Evolutionary conservation across 2,329 filamentous ascomycete genomes (phyloP).

Genomic region (Penicillium sp.): DNA sequence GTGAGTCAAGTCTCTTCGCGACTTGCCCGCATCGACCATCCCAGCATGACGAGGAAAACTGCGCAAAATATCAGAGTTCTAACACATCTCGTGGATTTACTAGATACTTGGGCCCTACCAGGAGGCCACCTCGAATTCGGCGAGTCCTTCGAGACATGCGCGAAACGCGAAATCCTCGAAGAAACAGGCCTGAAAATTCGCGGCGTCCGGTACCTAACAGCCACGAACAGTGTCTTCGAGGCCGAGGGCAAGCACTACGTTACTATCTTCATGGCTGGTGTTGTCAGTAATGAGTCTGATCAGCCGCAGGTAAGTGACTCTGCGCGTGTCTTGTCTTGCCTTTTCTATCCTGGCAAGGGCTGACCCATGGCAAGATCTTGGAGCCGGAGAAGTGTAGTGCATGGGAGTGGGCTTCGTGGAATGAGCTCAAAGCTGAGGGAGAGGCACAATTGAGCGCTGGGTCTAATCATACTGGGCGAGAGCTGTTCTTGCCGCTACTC

Average conservation of each 20-base stretch:
- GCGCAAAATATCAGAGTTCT: background rate
- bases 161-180: slow-evolving; percentile 67
- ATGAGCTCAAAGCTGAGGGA: slow-evolving; percentile 45
- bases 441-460: slow-evolving; percentile 33
- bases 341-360: background rate
- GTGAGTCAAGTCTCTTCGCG: slow-evolving; percentile 29
- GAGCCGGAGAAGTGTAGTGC: slow-evolving; percentile 58
- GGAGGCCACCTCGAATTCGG: slow-evolving; percentile 75
- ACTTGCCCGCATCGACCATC: background rate
- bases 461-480: slow-evolving; percentile 28
- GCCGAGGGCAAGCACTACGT: slow-evolving; percentile 69
- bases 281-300: slow-evolving; percentile 50
- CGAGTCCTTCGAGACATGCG: slow-evolving; percentile 65
- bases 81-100: background rate
- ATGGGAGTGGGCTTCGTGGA: slow-evolving; percentile 59
- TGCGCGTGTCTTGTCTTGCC: background rate
- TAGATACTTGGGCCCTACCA: slow-evolving; percentile 67
- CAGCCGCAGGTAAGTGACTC: slow-evolving; percentile 56
- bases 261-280: slow-evolving; percentile 67
- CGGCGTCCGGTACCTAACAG: slow-evolving; percentile 56
- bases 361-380: slow-evolving; percentile 23
- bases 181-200: slow-evolving; percentile 67
- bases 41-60: too few species aligned
- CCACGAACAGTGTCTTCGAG: slow-evolving; percentile 69
- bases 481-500: slow-evolving; percentile 52